Percentiles rank a stretch among this genome's conserved stretches.
Conservation (phyloP, 371 early-diverging fungal species). For the Zychaea mexicana region DNA sequence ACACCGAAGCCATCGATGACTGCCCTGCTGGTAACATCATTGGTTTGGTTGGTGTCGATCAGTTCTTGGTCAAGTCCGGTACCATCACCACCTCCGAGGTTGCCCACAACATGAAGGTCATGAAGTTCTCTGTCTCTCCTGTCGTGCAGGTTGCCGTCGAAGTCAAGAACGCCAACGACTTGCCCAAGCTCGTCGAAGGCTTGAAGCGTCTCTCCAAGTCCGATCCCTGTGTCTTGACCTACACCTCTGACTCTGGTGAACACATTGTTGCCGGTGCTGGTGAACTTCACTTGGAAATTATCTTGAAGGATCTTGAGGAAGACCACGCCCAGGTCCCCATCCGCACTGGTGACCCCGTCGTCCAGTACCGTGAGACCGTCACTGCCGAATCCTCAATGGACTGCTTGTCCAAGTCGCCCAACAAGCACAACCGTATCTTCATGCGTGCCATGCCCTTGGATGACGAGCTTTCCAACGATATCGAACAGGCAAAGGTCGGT, state of each 20-base stretch:
- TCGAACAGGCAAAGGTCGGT: slow-evolving; percentile 88
- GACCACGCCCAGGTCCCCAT: slow-evolving; percentile 99
- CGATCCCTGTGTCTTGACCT: slow-evolving; percentile 97
- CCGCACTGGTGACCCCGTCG: slow-evolving; percentile 95
- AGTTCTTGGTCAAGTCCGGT: slow-evolving; percentile 99
- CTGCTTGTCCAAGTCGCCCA: slow-evolving; percentile 98
- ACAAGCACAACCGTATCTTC: slow-evolving; percentile 99
- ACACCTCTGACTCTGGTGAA: slow-evolving; percentile 95
- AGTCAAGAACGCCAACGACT: slow-evolving; percentile 95
- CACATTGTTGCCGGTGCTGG: slow-evolving; percentile 99
- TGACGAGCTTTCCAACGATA: slow-evolving; percentile 83
- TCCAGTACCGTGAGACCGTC: slow-evolving; percentile 97
- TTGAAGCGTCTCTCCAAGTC: slow-evolving; percentile 98
- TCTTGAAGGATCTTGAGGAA: slow-evolving; percentile 99
- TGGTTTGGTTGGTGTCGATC: slow-evolving; percentile 99
- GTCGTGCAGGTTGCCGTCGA: slow-evolving; percentile 98
- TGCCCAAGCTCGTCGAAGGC: slow-evolving; percentile 99
- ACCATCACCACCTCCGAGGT: slow-evolving; percentile 94
- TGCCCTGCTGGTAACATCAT: slow-evolving; percentile 99
- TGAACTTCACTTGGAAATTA: slow-evolving; percentile 99
- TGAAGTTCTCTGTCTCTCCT: slow-evolving; percentile 99
- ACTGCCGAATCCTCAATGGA: slow-evolving; percentile 77
- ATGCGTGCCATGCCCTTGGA: slow-evolving; percentile 95
- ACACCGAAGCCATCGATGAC: slow-evolving; percentile 96
- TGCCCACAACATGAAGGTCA: slow-evolving; percentile 98